Evolutionary conservation across 1,139 yeast genomes (phyloP).

Genomic region (Yamadazyma diospyri): DNA sequence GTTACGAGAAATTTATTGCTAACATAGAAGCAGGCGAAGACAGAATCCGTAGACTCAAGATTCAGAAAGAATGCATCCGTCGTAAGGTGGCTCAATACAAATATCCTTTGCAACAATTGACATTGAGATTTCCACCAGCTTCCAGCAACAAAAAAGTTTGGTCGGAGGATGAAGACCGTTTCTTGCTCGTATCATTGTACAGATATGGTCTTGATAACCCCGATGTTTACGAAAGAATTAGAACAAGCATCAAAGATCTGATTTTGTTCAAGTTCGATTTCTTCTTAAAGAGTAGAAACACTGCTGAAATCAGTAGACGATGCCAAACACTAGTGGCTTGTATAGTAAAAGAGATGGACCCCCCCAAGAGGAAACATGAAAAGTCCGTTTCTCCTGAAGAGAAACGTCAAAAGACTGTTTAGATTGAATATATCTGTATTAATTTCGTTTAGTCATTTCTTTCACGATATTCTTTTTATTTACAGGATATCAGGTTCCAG

Average conservation of each 20-base stretch:
- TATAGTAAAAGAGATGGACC: conserved; percentile 55
- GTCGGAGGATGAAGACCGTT: conserved; percentile 74
- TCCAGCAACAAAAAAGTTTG: conserved; percentile 54
- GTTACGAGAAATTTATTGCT: conserved; percentile 61
- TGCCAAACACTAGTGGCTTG: conserved; percentile 64
- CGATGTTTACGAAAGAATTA: conserved; percentile 60
- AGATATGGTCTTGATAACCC: conserved; percentile 64
- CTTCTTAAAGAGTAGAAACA: conserved; percentile 65
- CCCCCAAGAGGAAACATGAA: conserved; percentile 17
- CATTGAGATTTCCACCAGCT: conserved; percentile 59
- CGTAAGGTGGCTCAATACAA: conserved; percentile 58
- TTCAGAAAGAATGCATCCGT: conserved; percentile 66
- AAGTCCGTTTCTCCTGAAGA: conserved; percentile 8
- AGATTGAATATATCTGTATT: conserved; percentile 8
- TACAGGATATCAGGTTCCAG: neutral
- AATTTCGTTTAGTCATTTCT: too few species aligned
- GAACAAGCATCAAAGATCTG: conserved; percentile 57
- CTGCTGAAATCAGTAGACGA: conserved; percentile 64
- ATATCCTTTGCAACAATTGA: conserved; percentile 64
- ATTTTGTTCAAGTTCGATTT: conserved; percentile 68
- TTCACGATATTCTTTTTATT: neutral
- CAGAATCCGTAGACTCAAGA: conserved; percentile 50
- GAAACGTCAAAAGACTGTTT: conserved; percentile 15
- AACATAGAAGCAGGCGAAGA: conserved; percentile 80
- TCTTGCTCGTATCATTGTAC: conserved; percentile 60